Evolutionary conservation across 2,329 filamentous ascomycete species (phyloP).

Genomic region (Aureobasidium sp.): DNA sequence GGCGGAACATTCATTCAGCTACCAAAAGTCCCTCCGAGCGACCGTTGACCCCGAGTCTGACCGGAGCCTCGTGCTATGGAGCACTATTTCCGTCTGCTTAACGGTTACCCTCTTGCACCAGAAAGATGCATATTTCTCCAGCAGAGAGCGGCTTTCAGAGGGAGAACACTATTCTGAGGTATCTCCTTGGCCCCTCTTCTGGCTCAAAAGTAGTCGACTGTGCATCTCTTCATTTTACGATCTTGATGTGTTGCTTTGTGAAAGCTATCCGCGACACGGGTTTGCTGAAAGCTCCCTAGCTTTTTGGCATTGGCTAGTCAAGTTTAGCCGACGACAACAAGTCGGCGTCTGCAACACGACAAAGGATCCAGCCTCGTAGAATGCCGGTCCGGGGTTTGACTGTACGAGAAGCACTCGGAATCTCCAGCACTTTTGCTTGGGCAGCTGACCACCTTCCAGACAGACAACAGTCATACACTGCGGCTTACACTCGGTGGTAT

Average conservation of each 20-base stretch:
- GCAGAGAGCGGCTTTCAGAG: too few relatives aligned
- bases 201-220: too few relatives aligned
- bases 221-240: too few relatives aligned
- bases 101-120: too few relatives aligned
- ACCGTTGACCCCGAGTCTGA: conserved; percentile 6
- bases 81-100: too few relatives aligned
- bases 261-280: too few relatives aligned
- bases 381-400: conserved; percentile 2
- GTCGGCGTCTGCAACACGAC: not conserved
- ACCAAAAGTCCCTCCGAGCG: not conserved
- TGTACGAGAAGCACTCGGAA: conserved; percentile 6
- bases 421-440: not conserved
- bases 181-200: too few relatives aligned
- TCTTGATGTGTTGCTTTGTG: too few relatives aligned
- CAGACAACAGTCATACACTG: conserved; percentile 5
- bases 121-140: too few relatives aligned
- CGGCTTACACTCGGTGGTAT: conserved; percentile 9
- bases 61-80: not conserved
- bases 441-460: not conserved
- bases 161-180: too few relatives aligned
- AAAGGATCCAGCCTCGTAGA: not conserved
- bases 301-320: not conserved
- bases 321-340: not conserved
- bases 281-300: not conserved
- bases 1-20: not conserved